phyloP scores from a whole-genome alignment of 176 grass and related monocot species.

The Bothriochloa decipiens region DNA sequence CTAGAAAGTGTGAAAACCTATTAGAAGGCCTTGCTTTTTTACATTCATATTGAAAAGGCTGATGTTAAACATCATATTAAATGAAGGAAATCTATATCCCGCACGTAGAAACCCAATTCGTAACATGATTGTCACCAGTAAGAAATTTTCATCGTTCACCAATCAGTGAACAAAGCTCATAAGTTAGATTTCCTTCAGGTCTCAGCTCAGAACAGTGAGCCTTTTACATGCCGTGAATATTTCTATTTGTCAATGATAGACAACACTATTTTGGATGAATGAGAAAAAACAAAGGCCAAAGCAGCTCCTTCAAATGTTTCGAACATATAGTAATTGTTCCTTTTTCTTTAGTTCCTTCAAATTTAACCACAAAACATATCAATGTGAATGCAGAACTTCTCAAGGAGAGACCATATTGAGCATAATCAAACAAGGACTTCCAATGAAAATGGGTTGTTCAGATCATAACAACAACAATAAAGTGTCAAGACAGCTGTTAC shows the following conservation, averaged over 20 bases:
- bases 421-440: slow-evolving; percentile 16
- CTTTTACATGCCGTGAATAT: background rate
- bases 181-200: background rate
- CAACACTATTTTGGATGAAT: background rate
- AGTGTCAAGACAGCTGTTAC: background rate
- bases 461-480: background rate
- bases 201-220: background rate
- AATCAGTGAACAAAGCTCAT: background rate
- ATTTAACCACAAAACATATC: slow-evolving; percentile 11
- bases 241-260: background rate
- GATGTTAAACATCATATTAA: slow-evolving; percentile 1
- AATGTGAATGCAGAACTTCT: background rate
- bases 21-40: background rate
- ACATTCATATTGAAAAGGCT: background rate
- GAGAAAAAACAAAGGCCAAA: slow-evolving; percentile 17
- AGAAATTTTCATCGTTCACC: background rate
- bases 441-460: background rate
- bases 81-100: background rate
- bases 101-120: background rate
- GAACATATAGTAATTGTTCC: background rate
- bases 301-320: background rate
- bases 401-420: background rate
- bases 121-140: background rate
- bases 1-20: background rate
- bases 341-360: background rate